Base-by-base conservation (phyloP, 345 rosid genomes). In the Moricandia arvensis region DNA sequence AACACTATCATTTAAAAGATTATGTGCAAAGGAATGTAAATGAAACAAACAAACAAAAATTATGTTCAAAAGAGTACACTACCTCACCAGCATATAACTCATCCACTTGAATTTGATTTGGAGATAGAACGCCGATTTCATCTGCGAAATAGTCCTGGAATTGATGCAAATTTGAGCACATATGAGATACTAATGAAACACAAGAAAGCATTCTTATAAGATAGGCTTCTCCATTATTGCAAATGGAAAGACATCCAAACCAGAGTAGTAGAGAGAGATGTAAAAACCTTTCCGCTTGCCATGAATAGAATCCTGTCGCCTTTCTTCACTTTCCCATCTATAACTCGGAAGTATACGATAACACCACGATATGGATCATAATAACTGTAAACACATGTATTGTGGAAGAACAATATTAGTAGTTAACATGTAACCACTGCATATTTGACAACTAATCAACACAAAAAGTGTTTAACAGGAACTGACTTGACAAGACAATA, bases 341-440 rank as follows among this genome's bases (percentile, higher is more conserved):
- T 81, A 34, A 91, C 92, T 82, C 99, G 93, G 75, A 91, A 91
- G 83, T 95, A 95, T 55, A 89, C 99, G 72, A 95, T 85, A 69
- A 95, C 99, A 79, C 99, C 99, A 9, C 99, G 96, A 75, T 95
- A 95, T 59, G 96, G 91, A 89, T 95, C 99, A 68, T 94, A 94
- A 76, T 94, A 94, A 82, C 97, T 94, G 93, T 78, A 74, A 31
- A 67, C 67, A 77, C 37, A 69, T 66, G 66, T 18, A 69, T 66
- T 0, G 69, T 35, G 51, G 69, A 66, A 24, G 11, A 59, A 59
- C 12, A 66, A 3, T 49, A 30, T 58, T 16, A 58, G 73, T 59
- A 66, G 49, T 34, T 72, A 8, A 7, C 59, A 45, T 31, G 11
- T 63, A 11, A 37, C 29, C 12, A 13, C 24, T 68, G 57, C 29